Percentiles rank a stretch among this genome's conserved stretches.
Conservation (phyloP, 1,284 basidiomycete genomes). For the Melampsora larici-populina region DNA sequence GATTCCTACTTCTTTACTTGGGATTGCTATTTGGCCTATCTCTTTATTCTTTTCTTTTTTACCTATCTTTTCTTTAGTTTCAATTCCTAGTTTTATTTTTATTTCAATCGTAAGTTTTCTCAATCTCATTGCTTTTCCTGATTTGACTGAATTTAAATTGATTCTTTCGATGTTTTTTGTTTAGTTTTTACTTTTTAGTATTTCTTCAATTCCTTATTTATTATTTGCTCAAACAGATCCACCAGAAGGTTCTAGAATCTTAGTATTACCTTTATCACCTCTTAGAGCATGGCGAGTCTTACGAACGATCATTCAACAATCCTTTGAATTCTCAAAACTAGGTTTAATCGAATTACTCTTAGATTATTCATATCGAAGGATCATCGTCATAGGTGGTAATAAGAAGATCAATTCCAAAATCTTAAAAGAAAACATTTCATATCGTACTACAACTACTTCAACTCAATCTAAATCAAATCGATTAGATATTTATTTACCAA, state of each 20-base stretch:
- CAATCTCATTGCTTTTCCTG: neutral
- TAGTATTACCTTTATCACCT: slow-evolving; percentile 51
- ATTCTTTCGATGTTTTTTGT: slow-evolving; percentile 49
- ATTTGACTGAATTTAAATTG: neutral
- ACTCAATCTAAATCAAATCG: slow-evolving; percentile 48
- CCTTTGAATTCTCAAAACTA: neutral
- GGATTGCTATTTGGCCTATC: slow-evolving; percentile 38
- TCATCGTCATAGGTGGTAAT: slow-evolving; percentile 9
- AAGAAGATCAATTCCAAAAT: neutral
- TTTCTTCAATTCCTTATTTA: slow-evolving; percentile 49
- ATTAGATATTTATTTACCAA: slow-evolving; percentile 23
- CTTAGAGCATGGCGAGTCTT: slow-evolving; percentile 52
- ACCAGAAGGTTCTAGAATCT: slow-evolving; percentile 7
- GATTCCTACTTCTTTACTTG: neutral
- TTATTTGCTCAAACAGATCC: slow-evolving; percentile 47
- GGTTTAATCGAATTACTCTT: slow-evolving; percentile 27
- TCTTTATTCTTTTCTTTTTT: slow-evolving; percentile 43
- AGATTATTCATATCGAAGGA: slow-evolving; percentile 25
- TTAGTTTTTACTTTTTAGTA: slow-evolving; percentile 50
- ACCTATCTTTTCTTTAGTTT: slow-evolving; percentile 48
- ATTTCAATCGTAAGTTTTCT: slow-evolving; percentile 10
- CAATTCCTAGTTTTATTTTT: slow-evolving; percentile 49
- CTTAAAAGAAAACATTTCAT: slow-evolving; percentile 44
- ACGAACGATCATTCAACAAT: slow-evolving; percentile 44
- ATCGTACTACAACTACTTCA: slow-evolving; percentile 46